A percentile compares a stretch with the other conserved stretches of the same genome.
Conservation (phyloP, 202 grass and related monocot genomes). For the Digitaria exilis region DNA sequence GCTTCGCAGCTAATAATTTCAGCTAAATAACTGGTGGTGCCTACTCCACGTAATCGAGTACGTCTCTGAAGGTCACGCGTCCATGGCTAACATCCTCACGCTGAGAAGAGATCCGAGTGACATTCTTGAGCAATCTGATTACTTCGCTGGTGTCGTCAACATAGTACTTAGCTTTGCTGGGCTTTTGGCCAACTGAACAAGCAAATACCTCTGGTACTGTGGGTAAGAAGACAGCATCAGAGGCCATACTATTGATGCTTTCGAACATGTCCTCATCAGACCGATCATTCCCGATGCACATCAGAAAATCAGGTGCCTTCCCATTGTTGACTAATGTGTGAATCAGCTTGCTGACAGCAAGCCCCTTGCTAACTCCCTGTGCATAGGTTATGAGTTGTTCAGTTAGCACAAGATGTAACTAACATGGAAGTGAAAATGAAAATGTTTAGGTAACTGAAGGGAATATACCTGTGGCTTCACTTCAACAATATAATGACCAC, state of each 20-base stretch:
- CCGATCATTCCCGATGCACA: constrained; percentile 82
- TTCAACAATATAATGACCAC: constrained; percentile 93
- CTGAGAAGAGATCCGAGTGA: constrained; percentile 32
- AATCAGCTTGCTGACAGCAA: constrained; percentile 80
- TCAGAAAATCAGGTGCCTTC: constrained; percentile 65
- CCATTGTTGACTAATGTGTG: constrained; percentile 47
- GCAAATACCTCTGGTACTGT: constrained; percentile 66
- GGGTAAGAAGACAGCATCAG: constrained; percentile 42
- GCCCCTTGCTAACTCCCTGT: constrained; percentile 81
- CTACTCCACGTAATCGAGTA: constrained; percentile 46
- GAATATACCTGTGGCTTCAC: constrained; percentile 84
- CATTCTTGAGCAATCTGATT: constrained; percentile 61
- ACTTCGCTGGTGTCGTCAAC: constrained; percentile 77
- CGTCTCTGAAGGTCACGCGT: constrained; percentile 43
- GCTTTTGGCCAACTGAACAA: constrained; percentile 88
- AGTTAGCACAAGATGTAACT: neutral
- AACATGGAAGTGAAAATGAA: constrained; percentile 21
- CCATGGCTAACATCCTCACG: constrained; percentile 34
- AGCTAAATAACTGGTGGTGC: neutral
- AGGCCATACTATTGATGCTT: constrained; percentile 58
- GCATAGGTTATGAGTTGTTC: constrained; percentile 32
- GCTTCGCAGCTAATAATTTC: constrained; percentile 7
- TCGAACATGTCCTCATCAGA: constrained; percentile 98
- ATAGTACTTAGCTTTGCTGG: constrained; percentile 90
- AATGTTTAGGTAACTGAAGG: neutral